A percentile compares a stretch with the other conserved stretches of the same genome.
These are phyloP conservation scores for Pseudogymnoascus sp. DNA, from an alignment of 2,329 filamentous ascomycete species.

Conservation along the genomic window DNA sequence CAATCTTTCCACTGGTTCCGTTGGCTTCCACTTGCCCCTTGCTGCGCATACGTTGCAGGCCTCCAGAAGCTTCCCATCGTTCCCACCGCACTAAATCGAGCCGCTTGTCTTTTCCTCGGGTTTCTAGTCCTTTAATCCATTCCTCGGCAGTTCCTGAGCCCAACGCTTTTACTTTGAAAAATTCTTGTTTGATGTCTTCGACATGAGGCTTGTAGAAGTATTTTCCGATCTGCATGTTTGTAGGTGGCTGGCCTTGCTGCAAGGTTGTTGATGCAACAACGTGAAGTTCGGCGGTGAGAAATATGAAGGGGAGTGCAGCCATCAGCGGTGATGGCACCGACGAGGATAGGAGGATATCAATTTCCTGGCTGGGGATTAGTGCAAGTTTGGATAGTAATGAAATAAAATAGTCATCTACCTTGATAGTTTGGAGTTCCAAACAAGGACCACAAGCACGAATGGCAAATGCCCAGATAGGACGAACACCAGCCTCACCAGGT, in stretches of 20 bases:
- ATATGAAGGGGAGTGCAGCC: constrained; percentile 60
- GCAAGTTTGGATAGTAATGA: constrained; percentile 9
- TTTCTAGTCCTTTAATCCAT: constrained; percentile 68
- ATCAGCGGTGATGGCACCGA: constrained; percentile 52
- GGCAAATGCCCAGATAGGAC: constrained; percentile 64
- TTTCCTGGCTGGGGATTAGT: constrained; percentile 47
- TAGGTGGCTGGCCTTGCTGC: constrained; percentile 41
- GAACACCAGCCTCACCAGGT: constrained; percentile 51
- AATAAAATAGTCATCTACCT: constrained; percentile 43
- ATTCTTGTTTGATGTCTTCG: constrained; percentile 52
- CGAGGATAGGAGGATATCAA: constrained; percentile 57
- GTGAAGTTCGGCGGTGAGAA: constrained; percentile 53
- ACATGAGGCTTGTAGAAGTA: constrained; percentile 57
- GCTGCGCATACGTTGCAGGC: constrained; percentile 20
- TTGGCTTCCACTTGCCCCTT: background rate
- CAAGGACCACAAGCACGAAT: constrained; percentile 60
- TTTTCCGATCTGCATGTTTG: constrained; percentile 50
- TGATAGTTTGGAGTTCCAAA: constrained; percentile 50
- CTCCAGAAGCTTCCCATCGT: constrained; percentile 39
- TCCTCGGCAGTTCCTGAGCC: constrained; percentile 64
- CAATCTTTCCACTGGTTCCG: background rate
- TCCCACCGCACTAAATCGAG: constrained; percentile 64
- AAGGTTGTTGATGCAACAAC: constrained; percentile 50
- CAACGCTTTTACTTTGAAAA: constrained; percentile 54
- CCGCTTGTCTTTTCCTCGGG: constrained; percentile 51